phyloP scores from a whole-genome alignment of 208 protist genomes.

The Acanthamoeba comandoni region DNA sequence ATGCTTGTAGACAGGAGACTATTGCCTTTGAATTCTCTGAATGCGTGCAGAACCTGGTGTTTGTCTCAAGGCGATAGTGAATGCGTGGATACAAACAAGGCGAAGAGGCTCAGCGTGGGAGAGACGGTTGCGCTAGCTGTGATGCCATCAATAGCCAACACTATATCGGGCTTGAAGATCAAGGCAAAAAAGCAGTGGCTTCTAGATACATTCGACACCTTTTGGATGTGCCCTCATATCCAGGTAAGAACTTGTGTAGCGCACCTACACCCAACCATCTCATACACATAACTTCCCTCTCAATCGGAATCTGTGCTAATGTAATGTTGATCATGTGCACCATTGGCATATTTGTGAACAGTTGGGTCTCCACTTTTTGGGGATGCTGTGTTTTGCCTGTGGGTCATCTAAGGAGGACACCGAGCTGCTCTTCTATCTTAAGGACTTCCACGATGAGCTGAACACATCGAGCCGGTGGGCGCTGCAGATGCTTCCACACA shows the following conservation, averaged over 20 bases:
- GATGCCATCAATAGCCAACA: constrained; percentile 8
- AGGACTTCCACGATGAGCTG: background rate
- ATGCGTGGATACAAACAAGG: background rate
- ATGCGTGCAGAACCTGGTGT: constrained; percentile 63
- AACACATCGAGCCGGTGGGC: constrained; percentile 39
- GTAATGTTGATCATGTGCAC: no score
- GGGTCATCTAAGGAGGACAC: constrained; percentile 2
- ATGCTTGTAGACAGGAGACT: constrained; percentile 49
- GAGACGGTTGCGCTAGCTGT: constrained; percentile 31
- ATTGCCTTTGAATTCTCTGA: constrained; percentile 12
- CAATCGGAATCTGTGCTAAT: background rate
- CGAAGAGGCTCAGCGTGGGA: background rate
- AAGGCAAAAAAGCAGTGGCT: constrained; percentile 27
- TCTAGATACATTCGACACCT: constrained; percentile 57
- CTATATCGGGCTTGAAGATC: background rate
- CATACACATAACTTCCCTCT: background rate
- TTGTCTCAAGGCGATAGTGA: constrained; percentile 10
- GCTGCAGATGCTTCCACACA: constrained; percentile 60
- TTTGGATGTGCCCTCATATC: constrained; percentile 31
- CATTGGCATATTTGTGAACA: no score
- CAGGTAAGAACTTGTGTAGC: background rate
- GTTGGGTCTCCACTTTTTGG: constrained; percentile 60
- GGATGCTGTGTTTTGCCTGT: constrained; percentile 25
- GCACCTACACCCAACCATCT: background rate
- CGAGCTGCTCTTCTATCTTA: constrained; percentile 44